Evolutionary conservation across 805 yeast genomes (phyloP).

Genomic region (Candida yuanshanica): DNA sequence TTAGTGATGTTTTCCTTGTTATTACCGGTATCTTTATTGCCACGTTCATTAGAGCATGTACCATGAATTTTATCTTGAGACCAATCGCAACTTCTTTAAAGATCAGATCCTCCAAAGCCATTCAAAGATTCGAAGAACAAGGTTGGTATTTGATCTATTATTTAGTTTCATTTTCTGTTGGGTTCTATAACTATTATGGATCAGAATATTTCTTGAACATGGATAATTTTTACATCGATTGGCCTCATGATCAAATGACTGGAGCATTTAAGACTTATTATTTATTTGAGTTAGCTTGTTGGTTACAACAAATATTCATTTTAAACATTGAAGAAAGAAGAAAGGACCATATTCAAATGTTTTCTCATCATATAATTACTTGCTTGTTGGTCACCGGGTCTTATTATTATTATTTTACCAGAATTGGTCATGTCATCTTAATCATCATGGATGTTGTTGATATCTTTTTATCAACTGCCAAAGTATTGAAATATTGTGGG

Average conservation of each 20-base stretch:
- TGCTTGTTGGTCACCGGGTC: slow-evolving; percentile 62
- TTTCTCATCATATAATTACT: slow-evolving; percentile 83
- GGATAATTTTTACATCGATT: slow-evolving; percentile 53
- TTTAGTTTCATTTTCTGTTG: slow-evolving; percentile 46
- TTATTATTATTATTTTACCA: slow-evolving; percentile 63
- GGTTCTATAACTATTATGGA: slow-evolving; percentile 48
- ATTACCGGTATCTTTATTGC: slow-evolving; percentile 48
- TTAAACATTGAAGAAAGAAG: slow-evolving; percentile 73
- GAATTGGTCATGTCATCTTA: slow-evolving; percentile 74
- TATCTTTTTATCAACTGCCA: slow-evolving; percentile 64
- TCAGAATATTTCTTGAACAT: slow-evolving; percentile 57
- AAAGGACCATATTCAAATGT: slow-evolving; percentile 83
- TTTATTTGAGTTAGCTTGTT: slow-evolving; percentile 63
- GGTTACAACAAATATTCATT: slow-evolving; percentile 77
- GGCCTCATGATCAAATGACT: slow-evolving; percentile 69
- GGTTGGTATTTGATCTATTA: slow-evolving; percentile 71
- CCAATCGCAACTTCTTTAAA: slow-evolving; percentile 47
- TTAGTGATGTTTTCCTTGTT: slow-evolving; percentile 49
- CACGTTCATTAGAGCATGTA: slow-evolving; percentile 52
- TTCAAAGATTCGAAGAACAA: slow-evolving; percentile 78
- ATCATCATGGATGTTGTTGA: slow-evolving; percentile 84
- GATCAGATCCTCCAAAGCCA: slow-evolving; percentile 44
- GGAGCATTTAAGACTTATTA: slow-evolving; percentile 60
- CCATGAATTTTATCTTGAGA: slow-evolving; percentile 50
- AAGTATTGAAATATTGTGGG: slow-evolving; percentile 70